A percentile compares a stretch with the other conserved stretches of the same genome.
Conservation (phyloP, 2,329 filamentous ascomycete species). For the Pseudogymnoascus sp. region DNA sequence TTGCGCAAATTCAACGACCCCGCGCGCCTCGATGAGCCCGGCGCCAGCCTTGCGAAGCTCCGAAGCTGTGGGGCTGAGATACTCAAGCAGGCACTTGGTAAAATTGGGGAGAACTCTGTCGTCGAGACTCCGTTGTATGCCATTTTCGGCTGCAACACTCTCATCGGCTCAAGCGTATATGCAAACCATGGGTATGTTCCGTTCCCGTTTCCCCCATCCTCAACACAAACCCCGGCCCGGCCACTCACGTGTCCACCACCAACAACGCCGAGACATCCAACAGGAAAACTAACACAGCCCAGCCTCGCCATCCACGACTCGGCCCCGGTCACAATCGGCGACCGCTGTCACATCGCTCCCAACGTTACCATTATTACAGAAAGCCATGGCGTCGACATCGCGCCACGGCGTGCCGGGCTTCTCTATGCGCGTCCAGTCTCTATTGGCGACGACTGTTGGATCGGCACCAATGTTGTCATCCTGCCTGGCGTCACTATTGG, state of each 20-base stretch:
- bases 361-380: slow-evolving; percentile 63
- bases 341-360: slow-evolving; percentile 47
- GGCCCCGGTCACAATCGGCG: slow-evolving; percentile 39
- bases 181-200: slow-evolving; percentile 20
- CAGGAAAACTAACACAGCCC: slow-evolving; percentile 2
- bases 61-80: slow-evolving; percentile 15
- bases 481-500: slow-evolving; percentile 46
- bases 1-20: slow-evolving; percentile 20
- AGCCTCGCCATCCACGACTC: slow-evolving; percentile 23
- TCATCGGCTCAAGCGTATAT: slow-evolving; percentile 18
- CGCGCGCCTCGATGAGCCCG: slow-evolving; percentile 13
- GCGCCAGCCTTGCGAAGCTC: slow-evolving; percentile 18
- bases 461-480: slow-evolving; percentile 42
- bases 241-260: background rate
- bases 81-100: slow-evolving; percentile 17
- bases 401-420: slow-evolving; percentile 44
- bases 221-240: background rate
- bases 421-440: slow-evolving; percentile 37
- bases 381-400: slow-evolving; percentile 59
- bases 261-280: background rate
- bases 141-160: slow-evolving; percentile 22
- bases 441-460: slow-evolving; percentile 48
- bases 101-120: slow-evolving; percentile 17
- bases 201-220: background rate
- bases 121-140: slow-evolving; percentile 20